These are phyloP conservation scores for Myrica gale DNA, from an alignment of 306 rosid genomes.

Conservation along the genomic window DNA sequence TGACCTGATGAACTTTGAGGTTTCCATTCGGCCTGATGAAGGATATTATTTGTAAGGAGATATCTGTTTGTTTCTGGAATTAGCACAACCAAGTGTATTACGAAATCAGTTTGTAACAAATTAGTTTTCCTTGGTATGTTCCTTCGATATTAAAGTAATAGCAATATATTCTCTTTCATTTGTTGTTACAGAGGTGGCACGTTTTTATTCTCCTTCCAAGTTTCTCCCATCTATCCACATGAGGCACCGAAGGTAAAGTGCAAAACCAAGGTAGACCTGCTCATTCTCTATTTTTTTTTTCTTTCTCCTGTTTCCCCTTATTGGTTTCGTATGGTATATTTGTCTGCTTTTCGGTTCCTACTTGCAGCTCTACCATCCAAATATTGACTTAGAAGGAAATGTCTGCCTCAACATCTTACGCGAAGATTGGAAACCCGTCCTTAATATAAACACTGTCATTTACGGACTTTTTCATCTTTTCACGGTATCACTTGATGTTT, in stretches of 20 bases:
- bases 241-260: slow-evolving; percentile 96
- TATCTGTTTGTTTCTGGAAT: slow-evolving; percentile 20
- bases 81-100: slow-evolving; percentile 13
- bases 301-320: background rate
- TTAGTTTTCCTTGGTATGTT: background rate
- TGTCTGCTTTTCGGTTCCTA: background rate
- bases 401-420: slow-evolving; percentile 91
- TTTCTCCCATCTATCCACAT: slow-evolving; percentile 78
- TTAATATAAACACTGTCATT: slow-evolving; percentile 75
- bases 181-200: slow-evolving; percentile 68
- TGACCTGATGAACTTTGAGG: slow-evolving; percentile 92
- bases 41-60: slow-evolving; percentile 74
- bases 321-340: slow-evolving; percentile 2
- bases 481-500: slow-evolving; percentile 47
- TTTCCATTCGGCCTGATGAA: slow-evolving; percentile 89
- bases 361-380: slow-evolving; percentile 85
- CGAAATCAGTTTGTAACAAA: background rate
- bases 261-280: slow-evolving; percentile 76
- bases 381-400: slow-evolving; percentile 95
- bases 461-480: slow-evolving; percentile 91
- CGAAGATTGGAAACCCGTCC: slow-evolving; percentile 99
- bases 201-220: slow-evolving; percentile 75
- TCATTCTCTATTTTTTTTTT: slow-evolving; percentile 17
- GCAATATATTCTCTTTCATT: slow-evolving; percentile 16
- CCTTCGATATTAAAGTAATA: background rate